These are phyloP conservation scores for Medicago ruthenica DNA, from an alignment of 306 rosid species.

Conservation along the genomic window DNA sequence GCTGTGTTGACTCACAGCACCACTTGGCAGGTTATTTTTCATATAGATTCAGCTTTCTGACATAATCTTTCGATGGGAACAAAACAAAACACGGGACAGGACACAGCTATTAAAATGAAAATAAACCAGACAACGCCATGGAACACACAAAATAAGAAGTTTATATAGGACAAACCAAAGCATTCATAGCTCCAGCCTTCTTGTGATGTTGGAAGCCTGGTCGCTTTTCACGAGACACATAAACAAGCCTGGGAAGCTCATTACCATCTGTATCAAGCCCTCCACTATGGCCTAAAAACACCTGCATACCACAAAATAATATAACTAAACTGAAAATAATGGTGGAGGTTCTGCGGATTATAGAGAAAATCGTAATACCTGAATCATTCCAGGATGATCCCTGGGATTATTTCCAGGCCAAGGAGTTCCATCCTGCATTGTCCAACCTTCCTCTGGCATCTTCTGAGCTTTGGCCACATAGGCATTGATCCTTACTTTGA, in stretches of 20 bases:
- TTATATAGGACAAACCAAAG: slow-evolving; percentile 72
- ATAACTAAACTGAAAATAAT: slow-evolving; percentile 28
- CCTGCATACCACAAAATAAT: slow-evolving; percentile 61
- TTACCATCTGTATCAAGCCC: slow-evolving; percentile 99
- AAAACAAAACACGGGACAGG: neutral
- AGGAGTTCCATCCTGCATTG: slow-evolving; percentile 99
- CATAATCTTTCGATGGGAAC: neutral
- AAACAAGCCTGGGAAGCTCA: slow-evolving; percentile 98
- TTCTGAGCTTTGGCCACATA: slow-evolving; percentile 96
- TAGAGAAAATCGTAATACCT: slow-evolving; percentile 57
- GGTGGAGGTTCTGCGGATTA: slow-evolving; percentile 3
- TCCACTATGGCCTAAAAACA: slow-evolving; percentile 97
- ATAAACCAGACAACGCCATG: slow-evolving; percentile 23
- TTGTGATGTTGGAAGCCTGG: slow-evolving; percentile 99
- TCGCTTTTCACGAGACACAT: slow-evolving; percentile 99
- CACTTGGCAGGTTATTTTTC: slow-evolving; percentile 27
- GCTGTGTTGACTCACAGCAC: slow-evolving; percentile 8
- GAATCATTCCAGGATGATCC: slow-evolving; percentile 99
- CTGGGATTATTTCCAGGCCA: slow-evolving; percentile 99
- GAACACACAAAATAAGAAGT: slow-evolving; percentile 25
- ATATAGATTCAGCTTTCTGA: slow-evolving; percentile 8
- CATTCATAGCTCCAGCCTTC: slow-evolving; percentile 99
- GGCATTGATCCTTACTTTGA: slow-evolving; percentile 88
- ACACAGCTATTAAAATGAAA: neutral
- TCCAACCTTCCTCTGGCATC: slow-evolving; percentile 99